Conservation (phyloP, 139 green algal genomes). For the Chlorella sp. region DNA sequence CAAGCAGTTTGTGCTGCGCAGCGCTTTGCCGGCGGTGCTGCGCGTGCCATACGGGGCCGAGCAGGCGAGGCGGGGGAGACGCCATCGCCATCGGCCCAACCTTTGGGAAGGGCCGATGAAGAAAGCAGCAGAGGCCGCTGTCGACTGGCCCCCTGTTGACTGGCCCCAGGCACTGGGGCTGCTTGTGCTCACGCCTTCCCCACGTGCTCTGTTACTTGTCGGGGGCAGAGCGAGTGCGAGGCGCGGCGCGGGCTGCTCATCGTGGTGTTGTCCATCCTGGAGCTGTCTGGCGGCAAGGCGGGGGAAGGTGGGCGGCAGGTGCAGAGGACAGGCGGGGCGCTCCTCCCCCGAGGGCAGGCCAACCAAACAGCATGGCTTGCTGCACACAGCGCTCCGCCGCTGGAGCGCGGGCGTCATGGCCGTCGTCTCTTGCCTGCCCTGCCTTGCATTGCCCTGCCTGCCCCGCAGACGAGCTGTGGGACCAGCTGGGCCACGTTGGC, state of each 20-base stretch:
- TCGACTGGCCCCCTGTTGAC: background rate
- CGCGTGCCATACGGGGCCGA: too few species aligned
- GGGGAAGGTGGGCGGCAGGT: constrained; percentile 2
- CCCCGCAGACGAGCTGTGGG: constrained; percentile 21
- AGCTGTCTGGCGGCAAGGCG: constrained; percentile 30
- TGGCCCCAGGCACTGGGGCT: background rate
- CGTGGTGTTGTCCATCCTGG: constrained; percentile 32
- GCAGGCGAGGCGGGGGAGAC: background rate
- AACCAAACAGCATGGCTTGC: background rate
- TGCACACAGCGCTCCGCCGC: background rate
- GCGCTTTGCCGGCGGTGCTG: constrained; percentile 17
- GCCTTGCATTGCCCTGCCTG: background rate
- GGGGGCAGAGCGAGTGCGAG: background rate
- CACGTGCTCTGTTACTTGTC: background rate
- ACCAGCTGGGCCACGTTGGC: constrained; percentile 30
- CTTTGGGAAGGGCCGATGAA: background rate
- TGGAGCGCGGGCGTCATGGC: background rate
- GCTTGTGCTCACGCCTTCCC: background rate
- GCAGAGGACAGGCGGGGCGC: background rate
- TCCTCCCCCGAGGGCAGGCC: background rate
- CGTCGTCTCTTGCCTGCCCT: background rate
- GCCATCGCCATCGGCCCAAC: background rate
- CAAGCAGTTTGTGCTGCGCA: constrained; percentile 41
- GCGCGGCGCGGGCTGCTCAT: constrained; percentile 22
- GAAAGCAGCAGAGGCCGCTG: background rate